Conservation (phyloP, 345 rosid species). For the Arabis alpina region DNA sequence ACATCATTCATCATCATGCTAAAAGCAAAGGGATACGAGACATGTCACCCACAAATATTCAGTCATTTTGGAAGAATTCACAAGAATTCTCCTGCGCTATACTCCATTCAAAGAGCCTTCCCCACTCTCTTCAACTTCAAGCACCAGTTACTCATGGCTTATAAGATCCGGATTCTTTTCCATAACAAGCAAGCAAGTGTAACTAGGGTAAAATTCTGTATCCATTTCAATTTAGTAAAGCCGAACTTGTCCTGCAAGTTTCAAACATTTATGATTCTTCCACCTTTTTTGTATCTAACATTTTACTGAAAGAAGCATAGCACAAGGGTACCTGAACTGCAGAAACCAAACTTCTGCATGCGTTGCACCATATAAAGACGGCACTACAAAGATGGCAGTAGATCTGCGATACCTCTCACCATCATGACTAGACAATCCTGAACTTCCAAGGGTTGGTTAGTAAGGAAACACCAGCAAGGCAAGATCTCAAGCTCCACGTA, state of each 20-base stretch:
- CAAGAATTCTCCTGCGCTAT: constrained; percentile 5
- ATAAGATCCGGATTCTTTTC: constrained; percentile 11
- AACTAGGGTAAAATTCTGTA: constrained; percentile 8
- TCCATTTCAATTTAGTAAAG: not conserved
- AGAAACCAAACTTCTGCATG: constrained; percentile 61
- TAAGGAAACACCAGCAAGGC: constrained; percentile 88
- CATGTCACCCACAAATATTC: constrained; percentile 8
- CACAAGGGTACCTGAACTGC: constrained; percentile 54
- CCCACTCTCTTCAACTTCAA: constrained; percentile 7
- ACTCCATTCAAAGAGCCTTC: constrained; percentile 6
- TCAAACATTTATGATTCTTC: constrained; percentile 8
- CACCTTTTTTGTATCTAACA: not conserved
- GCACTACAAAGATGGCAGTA: constrained; percentile 79
- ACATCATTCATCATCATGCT: constrained; percentile 20
- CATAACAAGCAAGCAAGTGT: constrained; percentile 16
- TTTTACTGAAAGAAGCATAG: not conserved
- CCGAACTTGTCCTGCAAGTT: constrained; percentile 14
- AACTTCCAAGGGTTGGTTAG: constrained; percentile 55
- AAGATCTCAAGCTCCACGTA: constrained; percentile 86
- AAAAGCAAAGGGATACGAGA: constrained; percentile 9
- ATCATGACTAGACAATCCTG: constrained; percentile 72
- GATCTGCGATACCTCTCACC: constrained; percentile 90
- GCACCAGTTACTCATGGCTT: no score
- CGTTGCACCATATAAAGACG: constrained; percentile 75
- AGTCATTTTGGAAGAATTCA: constrained; percentile 17